A percentile compares a stretch with the other conserved stretches of the same genome.
Conservation (phyloP, 495 filamentous ascomycete species). For the Xylaria castorea region DNA sequence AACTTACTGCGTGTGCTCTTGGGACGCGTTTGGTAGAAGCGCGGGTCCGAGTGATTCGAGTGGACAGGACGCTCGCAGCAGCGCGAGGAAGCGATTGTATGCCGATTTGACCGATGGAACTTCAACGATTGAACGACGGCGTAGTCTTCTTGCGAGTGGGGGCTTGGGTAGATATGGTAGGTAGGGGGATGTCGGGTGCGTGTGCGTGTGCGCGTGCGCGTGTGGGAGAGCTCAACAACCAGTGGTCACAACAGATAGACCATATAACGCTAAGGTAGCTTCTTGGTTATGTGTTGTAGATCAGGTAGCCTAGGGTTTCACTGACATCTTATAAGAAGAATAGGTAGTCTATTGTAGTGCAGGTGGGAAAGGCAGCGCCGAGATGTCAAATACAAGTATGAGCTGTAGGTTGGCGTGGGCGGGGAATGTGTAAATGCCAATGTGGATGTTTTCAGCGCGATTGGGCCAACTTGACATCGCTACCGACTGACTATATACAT, state of each 20-base stretch:
- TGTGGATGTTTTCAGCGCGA: not conserved
- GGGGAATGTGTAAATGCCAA: not conserved
- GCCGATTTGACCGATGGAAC: constrained; percentile 9
- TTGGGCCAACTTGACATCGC: not conserved
- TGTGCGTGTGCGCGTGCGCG: not conserved
- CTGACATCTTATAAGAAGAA: not conserved
- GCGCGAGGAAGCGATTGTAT: constrained; percentile 20
- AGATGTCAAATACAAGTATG: not conserved
- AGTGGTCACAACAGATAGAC: not conserved
- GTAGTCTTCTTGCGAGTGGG: constrained; percentile 8
- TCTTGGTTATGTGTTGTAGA: not conserved
- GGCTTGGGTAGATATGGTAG: constrained; percentile 19
- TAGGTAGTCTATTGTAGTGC: not conserved
- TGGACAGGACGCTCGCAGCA: constrained; percentile 36
- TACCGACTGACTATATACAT: not conserved
- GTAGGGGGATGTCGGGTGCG: not conserved
- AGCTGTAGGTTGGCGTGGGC: not conserved
- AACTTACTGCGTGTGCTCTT: constrained; percentile 15
- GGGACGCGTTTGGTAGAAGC: constrained; percentile 39
- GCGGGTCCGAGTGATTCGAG: constrained; percentile 37
- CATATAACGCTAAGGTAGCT: not conserved
- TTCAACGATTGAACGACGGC: constrained; percentile 9
- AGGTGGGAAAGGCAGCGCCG: not conserved
- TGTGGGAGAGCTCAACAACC: not conserved
- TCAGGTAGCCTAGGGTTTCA: not conserved